Base-by-base conservation (phyloP, 2,329 filamentous ascomycete genomes). In the Pestalotiopsis fici region DNA sequence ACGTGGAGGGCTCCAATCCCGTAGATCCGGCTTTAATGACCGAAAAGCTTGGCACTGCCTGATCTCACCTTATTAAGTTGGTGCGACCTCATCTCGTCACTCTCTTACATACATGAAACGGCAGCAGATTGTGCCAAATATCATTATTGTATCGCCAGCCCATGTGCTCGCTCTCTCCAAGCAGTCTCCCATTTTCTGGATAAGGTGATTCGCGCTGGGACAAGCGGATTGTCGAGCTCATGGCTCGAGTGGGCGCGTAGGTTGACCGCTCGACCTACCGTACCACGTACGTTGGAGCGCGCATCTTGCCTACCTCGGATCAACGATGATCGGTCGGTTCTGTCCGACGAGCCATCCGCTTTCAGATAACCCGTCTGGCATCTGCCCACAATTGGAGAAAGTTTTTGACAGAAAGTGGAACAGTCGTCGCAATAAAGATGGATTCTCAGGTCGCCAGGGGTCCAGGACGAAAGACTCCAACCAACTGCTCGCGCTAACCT, bases 11-110 rank as follows among this genome's bases (percentile, higher is more conserved):
- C 55, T 60, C 31, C 57, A 60, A 60, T 60, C 31, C 43, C 37
- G 59, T 28, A 62, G 59, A 62, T 62, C 59, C 59, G 59, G 59
- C 37, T 62, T 47, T 62, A 43, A 62, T 47, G 35, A 62, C 59
- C 59, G 59, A 50, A 39, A 62, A 62, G 59, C 59, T 62, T 62
- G 59, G 59, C 59, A 27, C 37, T 62, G 37, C 28, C 28, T 37
- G 57, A 27, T 31, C 13, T 60, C 57, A 60, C 31, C 55, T 57
- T 60, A 60, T 60, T 60, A 60, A 60, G 57, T 31, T 60, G 57
- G 57, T 60, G 57, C 57, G 57, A 60, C 57, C 57, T 31, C 57
- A 60, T 60, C 57, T 60, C 28, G 28, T 60, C 57, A 60, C 25
- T 27, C 57, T 60, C 57, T 60, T 27, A 60, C 57, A 60, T 27